These are phyloP conservation scores for Irpex lacteus DNA, from an alignment of 1,284 basidiomycete species.

Conservation along the genomic window DNA sequence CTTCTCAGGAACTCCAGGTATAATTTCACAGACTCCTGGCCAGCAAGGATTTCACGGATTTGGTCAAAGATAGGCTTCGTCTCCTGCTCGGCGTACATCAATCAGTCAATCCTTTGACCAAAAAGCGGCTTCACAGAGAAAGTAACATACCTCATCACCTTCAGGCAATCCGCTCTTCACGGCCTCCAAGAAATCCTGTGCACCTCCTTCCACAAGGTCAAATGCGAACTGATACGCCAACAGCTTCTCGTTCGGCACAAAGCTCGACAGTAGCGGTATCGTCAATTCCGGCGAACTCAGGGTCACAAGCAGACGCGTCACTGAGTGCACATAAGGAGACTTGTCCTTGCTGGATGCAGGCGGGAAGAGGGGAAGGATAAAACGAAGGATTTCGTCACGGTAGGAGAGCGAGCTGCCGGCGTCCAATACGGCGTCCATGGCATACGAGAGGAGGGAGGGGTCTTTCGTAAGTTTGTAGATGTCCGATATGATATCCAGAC, in stretches of 20 bases:
- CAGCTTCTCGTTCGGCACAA: slow-evolving; percentile 70
- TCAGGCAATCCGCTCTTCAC: slow-evolving; percentile 64
- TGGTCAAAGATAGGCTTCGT: slow-evolving; percentile 66
- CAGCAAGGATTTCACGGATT: slow-evolving; percentile 79
- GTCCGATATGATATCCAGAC: slow-evolving; percentile 80
- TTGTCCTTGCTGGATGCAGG: slow-evolving; percentile 64
- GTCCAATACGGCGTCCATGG: slow-evolving; percentile 87
- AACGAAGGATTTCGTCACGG: slow-evolving; percentile 81
- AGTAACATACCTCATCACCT: slow-evolving; percentile 52
- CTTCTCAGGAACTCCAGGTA: slow-evolving; percentile 93
- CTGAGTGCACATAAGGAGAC: slow-evolving; percentile 69
- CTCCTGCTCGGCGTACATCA: slow-evolving; percentile 36
- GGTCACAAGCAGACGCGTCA: slow-evolving; percentile 88
- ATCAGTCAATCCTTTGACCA: slow-evolving; percentile 16
- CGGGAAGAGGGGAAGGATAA: slow-evolving; percentile 83
- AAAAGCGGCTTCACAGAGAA: slow-evolving; percentile 4
- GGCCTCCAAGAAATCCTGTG: slow-evolving; percentile 86
- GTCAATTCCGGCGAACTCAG: slow-evolving; percentile 77
- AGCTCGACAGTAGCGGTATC: slow-evolving; percentile 64
- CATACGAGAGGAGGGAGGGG: slow-evolving; percentile 79
- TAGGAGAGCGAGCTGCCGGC: slow-evolving; percentile 79
- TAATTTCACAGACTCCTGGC: slow-evolving; percentile 86
- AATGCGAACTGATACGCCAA: slow-evolving; percentile 93
- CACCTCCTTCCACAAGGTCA: slow-evolving; percentile 89
- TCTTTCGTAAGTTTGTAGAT: slow-evolving; percentile 76